Conservation (phyloP, 2,329 filamentous ascomycete species). For the Fusarium cyanostomum region DNA sequence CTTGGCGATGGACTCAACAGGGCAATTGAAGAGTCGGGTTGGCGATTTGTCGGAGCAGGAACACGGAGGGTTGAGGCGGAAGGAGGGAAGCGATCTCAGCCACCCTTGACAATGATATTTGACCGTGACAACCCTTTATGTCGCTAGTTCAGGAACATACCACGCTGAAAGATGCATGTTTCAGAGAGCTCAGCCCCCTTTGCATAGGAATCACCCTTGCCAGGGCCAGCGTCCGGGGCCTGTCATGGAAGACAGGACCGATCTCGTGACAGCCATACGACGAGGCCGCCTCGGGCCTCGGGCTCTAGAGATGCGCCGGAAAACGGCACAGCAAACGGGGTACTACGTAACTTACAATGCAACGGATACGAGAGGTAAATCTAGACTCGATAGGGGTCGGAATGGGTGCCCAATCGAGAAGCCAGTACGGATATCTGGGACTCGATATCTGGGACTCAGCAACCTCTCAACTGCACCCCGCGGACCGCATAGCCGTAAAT, state of each 20-base stretch:
- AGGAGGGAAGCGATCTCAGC: constrained; percentile 24
- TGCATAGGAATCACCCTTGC: constrained; percentile 1
- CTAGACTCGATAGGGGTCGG: no score
- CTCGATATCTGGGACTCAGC: no score
- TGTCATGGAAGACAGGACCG: constrained; percentile 6
- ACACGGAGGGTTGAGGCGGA: background rate
- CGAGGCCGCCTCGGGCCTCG: constrained; percentile 13
- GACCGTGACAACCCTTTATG: constrained; percentile 1
- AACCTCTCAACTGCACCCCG: no score
- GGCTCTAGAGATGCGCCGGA: background rate
- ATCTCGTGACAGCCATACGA: background rate
- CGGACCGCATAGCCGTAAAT: background rate
- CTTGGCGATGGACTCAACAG: no score
- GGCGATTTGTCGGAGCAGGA: background rate
- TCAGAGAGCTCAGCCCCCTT: constrained; percentile 35
- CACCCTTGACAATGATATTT: constrained; percentile 14
- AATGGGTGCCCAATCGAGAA: no score
- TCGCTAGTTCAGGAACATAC: constrained; percentile 20
- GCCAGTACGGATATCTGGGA: no score
- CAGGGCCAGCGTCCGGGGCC: background rate
- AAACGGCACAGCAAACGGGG: no score
- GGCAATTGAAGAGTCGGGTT: background rate
- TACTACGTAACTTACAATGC: background rate
- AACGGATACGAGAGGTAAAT: background rate
- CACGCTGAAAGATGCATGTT: constrained; percentile 33